Evolutionary conservation across 768 basidiomycete genomes (phyloP), one percentile per base, ranked within the genome.

Genomic region (Boletus edulis): DNA sequence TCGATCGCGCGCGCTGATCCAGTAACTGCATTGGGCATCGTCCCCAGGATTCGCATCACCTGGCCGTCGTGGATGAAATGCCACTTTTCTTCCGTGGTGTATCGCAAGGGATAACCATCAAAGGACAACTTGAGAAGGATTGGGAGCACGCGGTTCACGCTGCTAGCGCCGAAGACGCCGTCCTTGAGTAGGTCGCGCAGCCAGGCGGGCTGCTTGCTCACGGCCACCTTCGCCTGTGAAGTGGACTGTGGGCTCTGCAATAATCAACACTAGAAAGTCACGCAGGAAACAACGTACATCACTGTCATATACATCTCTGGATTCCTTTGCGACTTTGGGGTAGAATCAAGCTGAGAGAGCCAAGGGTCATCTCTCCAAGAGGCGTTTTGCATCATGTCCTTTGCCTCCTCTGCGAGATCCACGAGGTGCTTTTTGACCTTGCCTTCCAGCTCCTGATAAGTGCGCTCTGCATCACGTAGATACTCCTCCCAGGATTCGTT

Each of bases 1-100:
- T 20, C 97, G 83, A 67, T 98, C 95, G 13, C 95, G 76, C 1
- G 93, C 89, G 61, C 90, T 91, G 68, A 96, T 93, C 97, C 95
- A 99, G 71, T 99, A 99, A 65, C 89, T 91, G 75, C 96, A 98
- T 61, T 93, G 86, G 0, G 91, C 89, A 59, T 87, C 88, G 48
- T 82, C 80, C 3, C 85, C 87, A 1, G 89, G 89, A 62, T 91
- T 94, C 52, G 76, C 15, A 57, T 55, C 17, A 77, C 57, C 18
- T 67, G 49, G 1, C 67, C 72, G 24, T 63, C 38, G 43, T 67
- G 71, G 22, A 60, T 62, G 61, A 80, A 84, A 67, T 89, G 84
- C 93, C 94, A 98, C 13, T 82, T 79, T 32, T 86, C 78, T 22
- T 78, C 70, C 5, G 66, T 55, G 22, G 76, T 76, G 57, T 81